Conservation (phyloP, 345 rosid genomes). For the Nephelium lappaceum region DNA sequence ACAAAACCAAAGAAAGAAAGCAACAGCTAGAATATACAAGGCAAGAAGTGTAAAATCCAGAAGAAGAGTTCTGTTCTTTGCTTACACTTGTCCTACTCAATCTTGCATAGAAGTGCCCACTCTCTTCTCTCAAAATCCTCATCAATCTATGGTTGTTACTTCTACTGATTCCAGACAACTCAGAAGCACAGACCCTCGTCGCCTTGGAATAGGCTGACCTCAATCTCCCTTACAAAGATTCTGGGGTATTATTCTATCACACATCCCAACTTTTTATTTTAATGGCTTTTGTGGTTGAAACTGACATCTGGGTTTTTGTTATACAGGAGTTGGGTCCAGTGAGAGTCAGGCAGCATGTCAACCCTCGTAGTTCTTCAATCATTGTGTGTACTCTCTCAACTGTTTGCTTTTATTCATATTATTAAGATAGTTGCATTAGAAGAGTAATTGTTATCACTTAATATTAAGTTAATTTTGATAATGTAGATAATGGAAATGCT, state of each 20-base stretch:
- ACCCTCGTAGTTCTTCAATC: slow-evolving; percentile 82
- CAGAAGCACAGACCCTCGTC: slow-evolving; percentile 63
- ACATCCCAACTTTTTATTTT: not conserved
- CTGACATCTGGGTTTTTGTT: slow-evolving; percentile 1
- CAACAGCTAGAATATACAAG: not conserved
- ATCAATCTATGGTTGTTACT: slow-evolving; percentile 15
- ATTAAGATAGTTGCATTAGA: not conserved
- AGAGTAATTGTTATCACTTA: too few relatives aligned
- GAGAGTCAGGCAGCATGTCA: slow-evolving; percentile 94
- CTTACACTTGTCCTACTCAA: not conserved
- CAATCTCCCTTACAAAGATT: slow-evolving; percentile 57
- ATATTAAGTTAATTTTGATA: not conserved
- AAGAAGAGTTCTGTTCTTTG: not conserved
- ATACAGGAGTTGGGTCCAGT: slow-evolving; percentile 74
- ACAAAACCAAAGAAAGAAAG: too few relatives aligned
- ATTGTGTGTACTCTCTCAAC: slow-evolving; percentile 45
- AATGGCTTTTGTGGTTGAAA: not conserved
- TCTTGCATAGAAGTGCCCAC: not conserved
- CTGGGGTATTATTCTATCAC: slow-evolving; percentile 46
- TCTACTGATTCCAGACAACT: slow-evolving; percentile 27
- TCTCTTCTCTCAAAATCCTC: slow-evolving; percentile 5
- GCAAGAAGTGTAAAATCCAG: not conserved
- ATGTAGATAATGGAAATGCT: not conserved
- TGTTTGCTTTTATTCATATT: not conserved
- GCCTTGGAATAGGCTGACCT: slow-evolving; percentile 81